Evolutionary conservation across 345 rosid genomes (phyloP).

Genomic region (Gossypium herbaceum): DNA sequence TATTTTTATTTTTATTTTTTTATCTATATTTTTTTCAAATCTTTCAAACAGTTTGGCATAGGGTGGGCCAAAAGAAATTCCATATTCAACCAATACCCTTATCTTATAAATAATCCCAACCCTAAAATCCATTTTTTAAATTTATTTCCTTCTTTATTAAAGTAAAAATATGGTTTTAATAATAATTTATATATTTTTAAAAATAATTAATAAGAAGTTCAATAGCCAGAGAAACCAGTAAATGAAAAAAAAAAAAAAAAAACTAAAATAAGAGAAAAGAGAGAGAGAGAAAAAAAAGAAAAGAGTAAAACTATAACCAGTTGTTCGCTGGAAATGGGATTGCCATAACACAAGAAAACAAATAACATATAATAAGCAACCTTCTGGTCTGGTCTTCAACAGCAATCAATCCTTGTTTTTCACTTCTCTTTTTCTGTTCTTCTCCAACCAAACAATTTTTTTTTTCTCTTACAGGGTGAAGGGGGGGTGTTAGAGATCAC

Average conservation of each 20-base stretch:
- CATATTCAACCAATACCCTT: slow-evolving; percentile 28
- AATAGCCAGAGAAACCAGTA: no score
- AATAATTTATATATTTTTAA: no score
- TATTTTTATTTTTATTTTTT: background rate
- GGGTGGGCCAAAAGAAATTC: slow-evolving; percentile 33
- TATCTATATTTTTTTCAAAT: background rate
- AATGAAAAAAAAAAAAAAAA: no score
- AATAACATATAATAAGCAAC: slow-evolving; percentile 15
- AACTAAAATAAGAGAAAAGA: background rate
- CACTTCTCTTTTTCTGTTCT: slow-evolving; percentile 27
- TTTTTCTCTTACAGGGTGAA: slow-evolving; percentile 10
- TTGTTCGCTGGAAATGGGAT: background rate
- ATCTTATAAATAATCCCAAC: slow-evolving; percentile 30
- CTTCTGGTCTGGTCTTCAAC: background rate
- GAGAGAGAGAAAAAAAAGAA: background rate
- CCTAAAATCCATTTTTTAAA: background rate
- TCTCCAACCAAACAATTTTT: slow-evolving; percentile 26
- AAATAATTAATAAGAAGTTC: no score
- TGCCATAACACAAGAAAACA: slow-evolving; percentile 27
- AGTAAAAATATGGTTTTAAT: background rate
- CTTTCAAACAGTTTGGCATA: background rate
- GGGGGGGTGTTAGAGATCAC: background rate
- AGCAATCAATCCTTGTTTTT: slow-evolving; percentile 32
- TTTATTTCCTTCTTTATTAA: background rate
- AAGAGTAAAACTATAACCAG: background rate